A percentile compares a stretch with the other conserved stretches of the same genome.
These are phyloP conservation scores for Lipomyces yamanashiensis DNA, from an alignment of 805 yeast genomes.

Conservation along the genomic window DNA sequence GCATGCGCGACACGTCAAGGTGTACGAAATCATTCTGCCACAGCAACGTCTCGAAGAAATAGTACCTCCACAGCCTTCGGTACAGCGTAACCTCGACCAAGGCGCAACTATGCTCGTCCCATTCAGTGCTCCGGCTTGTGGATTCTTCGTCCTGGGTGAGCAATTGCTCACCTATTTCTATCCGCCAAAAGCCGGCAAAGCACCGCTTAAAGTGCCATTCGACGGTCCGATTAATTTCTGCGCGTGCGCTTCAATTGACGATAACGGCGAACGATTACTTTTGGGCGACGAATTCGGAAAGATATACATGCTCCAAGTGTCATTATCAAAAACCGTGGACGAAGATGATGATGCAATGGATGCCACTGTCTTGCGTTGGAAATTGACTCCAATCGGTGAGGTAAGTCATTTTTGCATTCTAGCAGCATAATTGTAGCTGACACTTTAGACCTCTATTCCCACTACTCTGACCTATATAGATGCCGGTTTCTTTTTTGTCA, in stretches of 20 bases:
- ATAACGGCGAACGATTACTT: conserved; percentile 27
- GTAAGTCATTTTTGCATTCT: not conserved
- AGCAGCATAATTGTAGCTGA: not conserved
- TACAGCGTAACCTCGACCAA: conserved; percentile 26
- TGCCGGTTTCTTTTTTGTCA: conserved; percentile 34
- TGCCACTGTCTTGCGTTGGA: conserved; percentile 11
- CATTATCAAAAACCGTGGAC: not conserved
- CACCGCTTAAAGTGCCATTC: conserved; percentile 22
- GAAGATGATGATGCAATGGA: not conserved
- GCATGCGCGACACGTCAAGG: conserved; percentile 31
- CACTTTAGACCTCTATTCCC: conserved; percentile 30
- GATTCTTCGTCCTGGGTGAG: conserved; percentile 35
- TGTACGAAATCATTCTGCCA: conserved; percentile 23
- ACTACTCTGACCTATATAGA: conserved; percentile 33
- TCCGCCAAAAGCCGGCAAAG: not conserved
- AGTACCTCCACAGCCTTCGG: conserved; percentile 8
- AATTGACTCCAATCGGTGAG: conserved; percentile 25
- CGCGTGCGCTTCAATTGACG: conserved; percentile 33
- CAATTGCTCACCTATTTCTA: conserved; percentile 30
- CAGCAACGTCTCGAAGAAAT: conserved; percentile 21
- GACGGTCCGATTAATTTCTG: conserved; percentile 32
- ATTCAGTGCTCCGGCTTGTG: conserved; percentile 20
- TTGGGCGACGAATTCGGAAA: conserved; percentile 36
- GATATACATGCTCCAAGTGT: conserved; percentile 28
- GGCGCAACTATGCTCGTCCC: conserved; percentile 32